phyloP scores from a whole-genome alignment of 2,329 filamentous ascomycete species.

The Monosporascus sp. region DNA sequence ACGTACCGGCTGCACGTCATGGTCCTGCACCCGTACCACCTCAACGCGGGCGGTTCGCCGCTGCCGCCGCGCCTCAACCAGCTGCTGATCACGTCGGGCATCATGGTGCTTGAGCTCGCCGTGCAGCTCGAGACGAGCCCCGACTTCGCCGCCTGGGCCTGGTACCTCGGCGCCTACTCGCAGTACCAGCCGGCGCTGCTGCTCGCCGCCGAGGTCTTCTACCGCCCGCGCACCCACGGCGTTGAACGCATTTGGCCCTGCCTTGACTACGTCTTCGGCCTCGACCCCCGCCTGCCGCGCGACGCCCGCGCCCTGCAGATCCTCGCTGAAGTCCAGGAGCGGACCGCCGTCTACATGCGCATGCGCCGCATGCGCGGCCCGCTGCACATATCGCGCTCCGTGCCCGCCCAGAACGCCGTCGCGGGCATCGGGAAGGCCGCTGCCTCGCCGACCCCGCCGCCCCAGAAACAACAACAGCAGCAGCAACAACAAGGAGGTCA shows the following conservation, averaged over 20 bases:
- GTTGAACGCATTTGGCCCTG: constrained; percentile 65
- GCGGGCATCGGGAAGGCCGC: constrained; percentile 14
- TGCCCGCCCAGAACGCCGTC: constrained; percentile 31
- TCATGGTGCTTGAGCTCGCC: constrained; percentile 43
- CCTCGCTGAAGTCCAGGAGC: constrained; percentile 56
- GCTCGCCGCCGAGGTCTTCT: constrained; percentile 62
- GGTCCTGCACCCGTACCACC: constrained; percentile 63
- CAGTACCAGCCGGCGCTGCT: constrained; percentile 69
- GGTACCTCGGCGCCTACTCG: constrained; percentile 67
- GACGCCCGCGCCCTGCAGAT: constrained; percentile 56
- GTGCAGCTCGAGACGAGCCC: constrained; percentile 41
- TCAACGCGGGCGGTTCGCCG: constrained; percentile 32
- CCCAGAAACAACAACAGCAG: constrained; percentile 4
- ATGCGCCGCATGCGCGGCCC: constrained; percentile 49
- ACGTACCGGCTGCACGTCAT: constrained; percentile 60
- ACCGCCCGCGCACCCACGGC: constrained; percentile 49
- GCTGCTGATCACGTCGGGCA: constrained; percentile 58
- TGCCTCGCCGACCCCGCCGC: constrained; percentile 1
- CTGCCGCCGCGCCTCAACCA: constrained; percentile 60
- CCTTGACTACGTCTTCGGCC: constrained; percentile 66
- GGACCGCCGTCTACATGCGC: constrained; percentile 53
- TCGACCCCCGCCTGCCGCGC: constrained; percentile 45
- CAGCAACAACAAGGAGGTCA: background rate
- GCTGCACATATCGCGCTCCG: constrained; percentile 33
- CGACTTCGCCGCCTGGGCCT: constrained; percentile 54